Percentiles rank a stretch among this genome's conserved stretches.
phyloP scores from a whole-genome alignment of 2,329 filamentous ascomycete genomes.

The Phialophora expanda region DNA sequence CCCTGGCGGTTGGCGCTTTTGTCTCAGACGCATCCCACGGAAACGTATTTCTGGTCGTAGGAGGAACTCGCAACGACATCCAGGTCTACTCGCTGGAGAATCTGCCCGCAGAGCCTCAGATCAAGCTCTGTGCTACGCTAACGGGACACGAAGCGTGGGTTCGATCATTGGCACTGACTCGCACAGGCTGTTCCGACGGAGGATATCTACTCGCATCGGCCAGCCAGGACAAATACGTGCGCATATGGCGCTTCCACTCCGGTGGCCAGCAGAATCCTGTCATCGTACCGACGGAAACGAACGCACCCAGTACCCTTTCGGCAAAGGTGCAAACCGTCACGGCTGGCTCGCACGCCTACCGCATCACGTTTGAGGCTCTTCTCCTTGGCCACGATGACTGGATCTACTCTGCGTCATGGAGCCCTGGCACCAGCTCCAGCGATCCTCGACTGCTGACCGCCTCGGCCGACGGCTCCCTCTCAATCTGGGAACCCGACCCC shows the following conservation, averaged over 20 bases:
- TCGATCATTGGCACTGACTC: slow-evolving; percentile 77
- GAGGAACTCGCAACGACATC: slow-evolving; percentile 80
- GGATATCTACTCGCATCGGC: slow-evolving; percentile 88
- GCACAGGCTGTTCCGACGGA: slow-evolving; percentile 60
- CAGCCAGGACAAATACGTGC: slow-evolving; percentile 96
- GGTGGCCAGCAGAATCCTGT: slow-evolving; percentile 54
- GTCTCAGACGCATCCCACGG: slow-evolving; percentile 55
- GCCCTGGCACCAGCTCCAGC: slow-evolving; percentile 49
- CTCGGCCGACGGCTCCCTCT: slow-evolving; percentile 92
- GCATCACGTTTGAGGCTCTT: slow-evolving; percentile 89
- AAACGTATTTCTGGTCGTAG: slow-evolving; percentile 73
- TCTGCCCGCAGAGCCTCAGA: slow-evolving; percentile 53
- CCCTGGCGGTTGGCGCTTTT: slow-evolving; percentile 71
- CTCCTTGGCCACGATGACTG: slow-evolving; percentile 96
- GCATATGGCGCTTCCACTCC: slow-evolving; percentile 83
- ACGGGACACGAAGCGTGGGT: slow-evolving; percentile 95
- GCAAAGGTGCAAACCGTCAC: slow-evolving; percentile 87
- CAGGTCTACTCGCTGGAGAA: slow-evolving; percentile 73
- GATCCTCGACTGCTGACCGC: slow-evolving; percentile 77
- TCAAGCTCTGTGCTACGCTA: slow-evolving; percentile 75
- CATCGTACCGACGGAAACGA: not conserved
- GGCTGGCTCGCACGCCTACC: slow-evolving; percentile 67
- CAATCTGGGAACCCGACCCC: slow-evolving; percentile 87
- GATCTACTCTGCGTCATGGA: slow-evolving; percentile 90
- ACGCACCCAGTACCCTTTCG: slow-evolving; percentile 63